Evolutionary conservation across 129 eudicot species (phyloP), one percentile per base, ranked within the genome.

Genomic region (Flaveria ramosissima): DNA sequence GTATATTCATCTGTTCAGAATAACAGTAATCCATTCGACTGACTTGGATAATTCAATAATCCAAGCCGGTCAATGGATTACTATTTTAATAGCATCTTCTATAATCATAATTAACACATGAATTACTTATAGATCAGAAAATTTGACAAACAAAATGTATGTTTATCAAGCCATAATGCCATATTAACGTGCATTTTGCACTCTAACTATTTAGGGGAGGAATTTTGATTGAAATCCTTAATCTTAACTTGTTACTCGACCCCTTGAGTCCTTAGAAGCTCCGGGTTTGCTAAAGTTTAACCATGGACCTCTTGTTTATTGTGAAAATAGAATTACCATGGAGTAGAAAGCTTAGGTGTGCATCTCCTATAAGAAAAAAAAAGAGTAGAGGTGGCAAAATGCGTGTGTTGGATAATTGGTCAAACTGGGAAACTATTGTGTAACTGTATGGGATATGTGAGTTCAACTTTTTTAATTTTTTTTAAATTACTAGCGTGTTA

Each of bases 321-420:
- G 67, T 61, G 42, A 13, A 61, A 61, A 41, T 61, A 61, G 23
- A 12, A 12, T 61, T 24, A 61, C 41, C 42, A 61, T 13, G 3
- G 42, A 24, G 41, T 61, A 26, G 47, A 73, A 56, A 20, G 66
- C 48, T 74, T 71, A 50, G 47, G 60, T 20, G 56, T 19, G 73
- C 47, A 20, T 45, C 55, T 45, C 21, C 9, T 10, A 12, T 12
- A 20, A 6, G 11, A 50, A 2, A 14, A 3, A n/a, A 12, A 45
- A 69, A 47, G 46, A 23, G 20, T 70, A 47, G 2, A 66, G 27
- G 27, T 9, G 72, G 36, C 45, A 50, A 27, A 45, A 45, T 14
- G 1, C 15, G 57, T 6, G 3, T 6, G 17, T 45, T 13, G 30
- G 57, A 23, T 68, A 23, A 41, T 7, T 1, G 14, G 17, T 68